Conservation (phyloP, 2,329 filamentous ascomycete species). For the Akanthomyces uredinophilus region DNA sequence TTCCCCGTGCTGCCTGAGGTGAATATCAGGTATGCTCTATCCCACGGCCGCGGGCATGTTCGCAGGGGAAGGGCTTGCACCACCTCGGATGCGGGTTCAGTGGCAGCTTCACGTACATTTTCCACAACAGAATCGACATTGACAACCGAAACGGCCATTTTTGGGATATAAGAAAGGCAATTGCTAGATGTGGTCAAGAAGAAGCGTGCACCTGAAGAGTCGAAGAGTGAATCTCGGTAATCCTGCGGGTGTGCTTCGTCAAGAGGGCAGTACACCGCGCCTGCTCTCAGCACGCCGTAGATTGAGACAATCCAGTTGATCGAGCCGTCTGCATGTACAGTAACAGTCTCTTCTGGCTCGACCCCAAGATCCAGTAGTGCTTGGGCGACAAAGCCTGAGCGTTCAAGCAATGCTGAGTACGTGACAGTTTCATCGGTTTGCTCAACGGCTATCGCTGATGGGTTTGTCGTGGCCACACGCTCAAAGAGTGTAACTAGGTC, state of each 20-base stretch:
- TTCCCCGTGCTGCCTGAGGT: conserved; percentile 40
- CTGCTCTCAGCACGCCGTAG: conserved; percentile 29
- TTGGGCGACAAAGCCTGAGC: conserved; percentile 1
- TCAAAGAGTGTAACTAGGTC: neutral
- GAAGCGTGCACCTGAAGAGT: conserved; percentile 20
- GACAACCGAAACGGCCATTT: neutral
- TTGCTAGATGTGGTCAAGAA: conserved; percentile 21
- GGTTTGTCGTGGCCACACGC: neutral
- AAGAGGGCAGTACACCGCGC: conserved; percentile 28
- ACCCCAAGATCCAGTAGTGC: conserved; percentile 10
- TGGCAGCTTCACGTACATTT: neutral
- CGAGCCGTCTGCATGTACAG: conserved; percentile 28
- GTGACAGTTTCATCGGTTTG: neutral
- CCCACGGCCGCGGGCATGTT: neutral
- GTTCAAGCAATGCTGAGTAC: conserved; percentile 10
- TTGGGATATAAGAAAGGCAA: neutral
- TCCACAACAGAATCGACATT: neutral
- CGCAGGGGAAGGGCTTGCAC: neutral
- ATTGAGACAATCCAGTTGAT: conserved; percentile 32
- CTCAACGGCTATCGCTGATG: neutral
- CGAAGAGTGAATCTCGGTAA: conserved; percentile 21
- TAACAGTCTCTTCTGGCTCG: conserved; percentile 25
- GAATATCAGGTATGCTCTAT: conserved; percentile 36
- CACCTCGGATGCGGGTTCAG: neutral
- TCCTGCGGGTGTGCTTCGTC: conserved; percentile 21